Evolutionary conservation across 257 asterid species (phyloP).

Genomic region (Solanum neorickii): DNA sequence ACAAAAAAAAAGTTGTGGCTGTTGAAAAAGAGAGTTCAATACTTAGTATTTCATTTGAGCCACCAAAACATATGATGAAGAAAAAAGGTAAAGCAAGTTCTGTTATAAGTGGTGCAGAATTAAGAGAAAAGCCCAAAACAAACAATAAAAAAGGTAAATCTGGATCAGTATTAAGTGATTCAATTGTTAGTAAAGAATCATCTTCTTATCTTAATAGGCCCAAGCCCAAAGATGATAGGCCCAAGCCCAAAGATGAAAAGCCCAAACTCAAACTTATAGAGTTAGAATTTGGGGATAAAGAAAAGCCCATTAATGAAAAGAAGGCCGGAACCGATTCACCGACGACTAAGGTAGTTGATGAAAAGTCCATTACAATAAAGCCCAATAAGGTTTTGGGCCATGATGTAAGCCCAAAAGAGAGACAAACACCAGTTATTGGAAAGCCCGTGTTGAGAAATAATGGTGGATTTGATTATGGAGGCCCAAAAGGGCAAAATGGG

Average conservation of each 20-base stretch:
- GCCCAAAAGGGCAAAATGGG: constrained; percentile 5
- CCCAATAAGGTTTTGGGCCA: background rate
- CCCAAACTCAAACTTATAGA: background rate
- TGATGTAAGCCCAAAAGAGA: constrained; percentile 6
- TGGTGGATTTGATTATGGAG: constrained; percentile 13
- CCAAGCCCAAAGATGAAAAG: background rate
- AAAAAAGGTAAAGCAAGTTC: constrained; percentile 66
- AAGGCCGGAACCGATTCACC: background rate
- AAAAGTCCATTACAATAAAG: constrained; percentile 1
- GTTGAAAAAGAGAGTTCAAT: constrained; percentile 40
- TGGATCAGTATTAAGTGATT: constrained; percentile 51
- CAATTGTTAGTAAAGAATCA: constrained; percentile 44
- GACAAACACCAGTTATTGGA: background rate
- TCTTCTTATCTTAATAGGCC: background rate
- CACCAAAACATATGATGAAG: constrained; percentile 12
- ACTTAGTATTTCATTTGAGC: constrained; percentile 40
- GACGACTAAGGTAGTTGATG: constrained; percentile 17
- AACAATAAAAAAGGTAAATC: constrained; percentile 26
- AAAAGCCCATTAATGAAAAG: background rate
- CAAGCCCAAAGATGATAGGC: background rate
- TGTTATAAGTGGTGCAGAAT: constrained; percentile 57
- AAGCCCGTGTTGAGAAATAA: constrained; percentile 2
- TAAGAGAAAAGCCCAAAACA: constrained; percentile 26
- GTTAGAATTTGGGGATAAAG: background rate
- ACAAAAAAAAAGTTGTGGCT: constrained; percentile 1